Base-by-base conservation (phyloP, 2,329 filamentous ascomycete genomes). In the Didymella glomerata region DNA sequence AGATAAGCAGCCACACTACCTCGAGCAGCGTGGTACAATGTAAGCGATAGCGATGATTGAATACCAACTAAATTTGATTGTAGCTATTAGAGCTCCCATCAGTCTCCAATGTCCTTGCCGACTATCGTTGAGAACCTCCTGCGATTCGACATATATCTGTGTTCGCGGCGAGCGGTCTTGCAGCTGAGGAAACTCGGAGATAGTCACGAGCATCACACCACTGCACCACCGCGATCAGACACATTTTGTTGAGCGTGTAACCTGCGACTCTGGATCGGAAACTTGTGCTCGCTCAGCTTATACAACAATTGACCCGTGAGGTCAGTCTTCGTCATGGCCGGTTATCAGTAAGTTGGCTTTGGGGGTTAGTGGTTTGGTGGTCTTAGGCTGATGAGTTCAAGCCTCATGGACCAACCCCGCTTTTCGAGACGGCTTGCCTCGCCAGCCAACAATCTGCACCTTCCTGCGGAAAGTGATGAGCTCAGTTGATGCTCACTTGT, bases 161-260 rank as follows among this genome's bases (percentile, higher is more conserved):
- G 11, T 28, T 28, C 27, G 27, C 14, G 18, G 13, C 36, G 27
- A 2, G 16, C 9, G 36, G 28, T 24, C 27, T 18, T 20, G 42
- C n/a, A 25, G 41, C 49, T 48, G 54, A 49, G 34, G 40, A 54
- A 48, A 28, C 41, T 60, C 57, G 60, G 60, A 57, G 47, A 56
- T 57, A 40, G 28, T 38, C 50, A 50, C 42, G 51, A 54, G 42
- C 25, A 61, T 64, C 62, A 65, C 61, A 57, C 61, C 61, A 63
- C 61, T 51, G 41, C 44, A 50, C 50, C 50, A 54, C 53, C n/a
- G 44, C 30, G 42, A 51, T 38, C 44, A 47, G 41, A 51, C 42
- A 24, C 20, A n/a, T 48, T 49, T 22, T 52, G 48, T 56, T 56
- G 52, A 56, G 52, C 25, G 40, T 54, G 45, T 11, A 50, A 45